Percentiles rank a stretch among this genome's conserved stretches.
Conservation (phyloP, 2,329 filamentous ascomycete species). For the Davidsoniella virescens region DNA sequence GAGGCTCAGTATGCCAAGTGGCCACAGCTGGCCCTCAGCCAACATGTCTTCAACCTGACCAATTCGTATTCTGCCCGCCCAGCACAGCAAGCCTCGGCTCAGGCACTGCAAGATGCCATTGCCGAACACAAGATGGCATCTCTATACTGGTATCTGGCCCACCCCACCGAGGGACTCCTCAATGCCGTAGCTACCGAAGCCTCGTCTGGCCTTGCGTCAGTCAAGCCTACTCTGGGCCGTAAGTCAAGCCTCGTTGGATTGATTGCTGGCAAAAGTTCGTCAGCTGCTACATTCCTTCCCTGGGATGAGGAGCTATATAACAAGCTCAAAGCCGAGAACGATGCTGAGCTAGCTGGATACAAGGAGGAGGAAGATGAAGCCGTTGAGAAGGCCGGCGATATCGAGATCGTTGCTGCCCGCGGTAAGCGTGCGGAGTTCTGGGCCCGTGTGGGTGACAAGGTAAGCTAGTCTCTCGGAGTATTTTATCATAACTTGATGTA, state of each 20-base stretch:
- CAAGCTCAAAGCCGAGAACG: slow-evolving; percentile 59
- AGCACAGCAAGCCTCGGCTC: slow-evolving; percentile 54
- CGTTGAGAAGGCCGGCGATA: slow-evolving; percentile 88
- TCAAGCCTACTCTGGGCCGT: slow-evolving; percentile 42
- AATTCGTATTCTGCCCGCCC: slow-evolving; percentile 54
- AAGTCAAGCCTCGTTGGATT: slow-evolving; percentile 58
- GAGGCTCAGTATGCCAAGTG: slow-evolving; percentile 78
- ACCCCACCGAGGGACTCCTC: slow-evolving; percentile 66
- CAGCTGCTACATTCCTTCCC: slow-evolving; percentile 50
- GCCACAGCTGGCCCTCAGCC: slow-evolving; percentile 63
- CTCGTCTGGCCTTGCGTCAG: slow-evolving; percentile 21
- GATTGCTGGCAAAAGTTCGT: slow-evolving; percentile 53
- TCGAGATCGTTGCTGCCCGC: slow-evolving; percentile 79
- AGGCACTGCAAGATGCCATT: slow-evolving; percentile 68
- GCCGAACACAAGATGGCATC: slow-evolving; percentile 73
- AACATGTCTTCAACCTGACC: slow-evolving; percentile 76
- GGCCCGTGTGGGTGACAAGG: slow-evolving; percentile 92
- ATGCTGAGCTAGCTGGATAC: slow-evolving; percentile 56
- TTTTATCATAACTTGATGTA: not conserved
- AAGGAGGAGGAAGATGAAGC: slow-evolving; percentile 89
- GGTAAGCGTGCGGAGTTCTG: slow-evolving; percentile 95
- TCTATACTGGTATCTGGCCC: slow-evolving; percentile 69
- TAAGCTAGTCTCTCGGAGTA: slow-evolving; percentile 21
- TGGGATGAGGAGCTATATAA: slow-evolving; percentile 89
- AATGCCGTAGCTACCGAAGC: slow-evolving; percentile 45